Evolutionary conservation across 2,329 filamentous ascomycete genomes (phyloP), one percentile per base, ranked within the genome.

Genomic region (Xylaria sp.): DNA sequence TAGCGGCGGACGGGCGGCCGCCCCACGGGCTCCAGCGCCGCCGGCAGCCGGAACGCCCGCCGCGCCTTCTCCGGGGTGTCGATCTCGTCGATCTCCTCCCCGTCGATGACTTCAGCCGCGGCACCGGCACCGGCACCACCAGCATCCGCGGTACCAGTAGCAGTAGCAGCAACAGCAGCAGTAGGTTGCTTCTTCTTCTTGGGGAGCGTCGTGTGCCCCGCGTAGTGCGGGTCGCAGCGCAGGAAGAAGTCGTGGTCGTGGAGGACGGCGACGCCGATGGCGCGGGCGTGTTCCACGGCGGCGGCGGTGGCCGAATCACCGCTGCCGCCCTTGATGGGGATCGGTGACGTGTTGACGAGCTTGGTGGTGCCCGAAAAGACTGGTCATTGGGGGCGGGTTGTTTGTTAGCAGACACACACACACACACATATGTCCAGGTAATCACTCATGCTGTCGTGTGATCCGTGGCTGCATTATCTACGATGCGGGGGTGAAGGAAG

Each of bases 241-340:
- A 85, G 72, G 67, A 82, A 79, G 69, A 79, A 78, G 29, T 71
- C 72, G 61, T 82, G 78, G 61, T 81, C 75, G 21, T 81, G 80
- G 24, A 84, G 76, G 48, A 76, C 71, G 22, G 72, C 66, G 26
- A 83, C 55, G 45, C 66, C 68, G 22, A 58, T 56, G 39, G 60
- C 60, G n/a, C n/a, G n/a, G n/a, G n/a, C n/a, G n/a, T n/a, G n/a
- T n/a, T n/a, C n/a, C n/a, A n/a, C n/a, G 9, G 56, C 40, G 8
- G 49, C 55, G 17, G 46, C 52, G 43, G 51, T 44, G 20, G 37
- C 40, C 34, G n/a, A n/a, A n/a, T n/a, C n/a, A n/a, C 4, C 7
- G 17, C 19, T 60, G 26, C 46, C 53, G 43, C 60, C 60, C 22
- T n/a, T 37, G 20, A 59, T 21, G 20, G 80, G 79, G 50, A 83